phyloP scores from a whole-genome alignment of 2,329 filamentous ascomycete species.

The Cercospora brassicicola region DNA sequence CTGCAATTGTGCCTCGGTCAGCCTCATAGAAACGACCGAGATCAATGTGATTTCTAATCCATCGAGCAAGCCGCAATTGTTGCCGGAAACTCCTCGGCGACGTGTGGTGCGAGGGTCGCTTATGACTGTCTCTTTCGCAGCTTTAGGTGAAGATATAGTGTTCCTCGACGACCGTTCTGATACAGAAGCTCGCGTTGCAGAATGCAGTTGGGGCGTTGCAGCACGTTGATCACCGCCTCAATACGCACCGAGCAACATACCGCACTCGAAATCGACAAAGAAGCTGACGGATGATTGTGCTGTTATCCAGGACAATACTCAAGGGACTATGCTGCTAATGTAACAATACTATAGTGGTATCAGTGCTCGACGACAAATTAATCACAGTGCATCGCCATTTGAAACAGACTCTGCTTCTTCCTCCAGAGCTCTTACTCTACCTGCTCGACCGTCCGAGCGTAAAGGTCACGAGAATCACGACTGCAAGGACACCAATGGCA shows the following conservation, averaged over 20 bases:
- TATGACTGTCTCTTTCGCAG: background rate
- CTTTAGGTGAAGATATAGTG: background rate
- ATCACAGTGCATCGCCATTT: conserved; percentile 10
- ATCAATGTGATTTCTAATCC: background rate
- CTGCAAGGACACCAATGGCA: conserved; percentile 90
- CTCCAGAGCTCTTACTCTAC: conserved; percentile 11
- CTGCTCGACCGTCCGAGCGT: conserved; percentile 57
- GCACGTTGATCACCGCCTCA: background rate
- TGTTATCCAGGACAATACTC: background rate
- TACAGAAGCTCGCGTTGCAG: background rate
- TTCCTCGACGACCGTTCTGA: background rate
- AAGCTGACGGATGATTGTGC: background rate
- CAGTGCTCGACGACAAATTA: conserved; percentile 12
- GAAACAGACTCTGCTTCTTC: background rate
- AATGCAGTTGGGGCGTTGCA: background rate
- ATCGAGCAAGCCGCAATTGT: background rate
- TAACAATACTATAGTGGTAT: conserved; percentile 19
- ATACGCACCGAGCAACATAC: background rate
- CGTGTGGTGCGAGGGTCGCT: background rate
- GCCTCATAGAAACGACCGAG: background rate
- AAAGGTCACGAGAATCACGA: conserved; percentile 92
- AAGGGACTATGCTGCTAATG: conserved; percentile 10
- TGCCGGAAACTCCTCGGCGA: background rate
- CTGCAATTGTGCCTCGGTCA: background rate
- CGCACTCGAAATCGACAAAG: background rate